phyloP scores from a whole-genome alignment of 2,329 filamentous ascomycete species.

The Microsporum ferrugineum region DNA sequence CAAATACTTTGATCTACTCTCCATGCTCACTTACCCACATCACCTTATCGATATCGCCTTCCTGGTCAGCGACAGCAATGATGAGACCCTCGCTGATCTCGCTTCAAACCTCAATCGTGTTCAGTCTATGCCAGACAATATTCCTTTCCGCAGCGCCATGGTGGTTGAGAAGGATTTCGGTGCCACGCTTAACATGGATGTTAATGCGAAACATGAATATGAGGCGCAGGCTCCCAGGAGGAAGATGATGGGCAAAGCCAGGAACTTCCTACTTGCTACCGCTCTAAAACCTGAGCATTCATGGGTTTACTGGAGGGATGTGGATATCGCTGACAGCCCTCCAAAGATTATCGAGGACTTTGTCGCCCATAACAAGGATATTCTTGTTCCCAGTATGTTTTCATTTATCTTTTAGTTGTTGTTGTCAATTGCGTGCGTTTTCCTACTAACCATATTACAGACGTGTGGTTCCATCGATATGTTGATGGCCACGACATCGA shows the following conservation, averaged over 20 bases:
- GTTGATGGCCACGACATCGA: conserved; percentile 69
- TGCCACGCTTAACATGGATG: conserved; percentile 57
- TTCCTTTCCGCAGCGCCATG: conserved; percentile 70
- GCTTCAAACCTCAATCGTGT: conserved; percentile 76
- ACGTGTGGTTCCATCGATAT: conserved; percentile 95
- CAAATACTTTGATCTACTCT: conserved; percentile 88
- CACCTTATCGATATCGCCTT: conserved; percentile 91
- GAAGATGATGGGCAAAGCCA: conserved; percentile 77
- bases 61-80: conserved; percentile 79
- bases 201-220: conserved; percentile 75
- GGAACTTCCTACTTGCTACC: conserved; percentile 79
- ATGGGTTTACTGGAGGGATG: conserved; percentile 98
- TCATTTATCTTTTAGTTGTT: conserved; percentile 7
- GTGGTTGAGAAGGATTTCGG: conserved; percentile 91
- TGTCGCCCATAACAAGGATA: conserved; percentile 81
- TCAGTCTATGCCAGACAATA: conserved; percentile 54
- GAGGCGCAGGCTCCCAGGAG: conserved; percentile 78
- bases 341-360: conserved; percentile 86
- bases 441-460: conserved; percentile 36
- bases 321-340: conserved; percentile 88
- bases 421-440: conserved; percentile 8
- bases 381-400: conserved; percentile 81
- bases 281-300: conserved; percentile 87
- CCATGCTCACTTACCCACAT: conserved; percentile 85
- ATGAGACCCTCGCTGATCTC: conserved; percentile 83